Evolutionary conservation across 108 stramenopile species (phyloP).

Genomic region (Epithemia pelagica): DNA sequence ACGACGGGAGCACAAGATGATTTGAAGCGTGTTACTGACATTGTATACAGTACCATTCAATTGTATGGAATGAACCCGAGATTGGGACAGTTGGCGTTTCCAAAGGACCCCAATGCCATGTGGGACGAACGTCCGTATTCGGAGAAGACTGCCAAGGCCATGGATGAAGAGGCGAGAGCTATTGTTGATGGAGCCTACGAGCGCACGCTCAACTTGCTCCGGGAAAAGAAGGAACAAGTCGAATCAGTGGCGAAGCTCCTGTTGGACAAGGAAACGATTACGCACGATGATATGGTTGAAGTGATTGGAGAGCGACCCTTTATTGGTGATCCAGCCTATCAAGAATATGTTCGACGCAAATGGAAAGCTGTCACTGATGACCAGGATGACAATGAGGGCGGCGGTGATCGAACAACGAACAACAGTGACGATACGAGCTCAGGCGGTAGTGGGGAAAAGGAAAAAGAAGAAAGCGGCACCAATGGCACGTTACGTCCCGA

Average conservation of each 20-base stretch:
- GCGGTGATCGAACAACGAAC: not conserved
- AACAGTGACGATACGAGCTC: not conserved
- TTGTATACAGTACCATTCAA: slow-evolving; percentile 91
- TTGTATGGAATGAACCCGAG: slow-evolving; percentile 86
- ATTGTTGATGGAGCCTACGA: slow-evolving; percentile 93
- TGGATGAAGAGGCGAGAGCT: slow-evolving; percentile 92
- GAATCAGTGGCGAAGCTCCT: slow-evolving; percentile 79
- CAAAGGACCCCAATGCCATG: slow-evolving; percentile 74
- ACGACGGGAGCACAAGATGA: slow-evolving; percentile 97
- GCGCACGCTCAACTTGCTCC: slow-evolving; percentile 78
- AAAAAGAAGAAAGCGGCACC: too few species aligned
- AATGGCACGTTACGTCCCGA: not conserved
- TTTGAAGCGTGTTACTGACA: slow-evolving; percentile 89
- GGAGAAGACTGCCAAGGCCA: slow-evolving; percentile 90
- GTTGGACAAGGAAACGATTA: slow-evolving; percentile 96
- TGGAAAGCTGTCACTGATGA: not conserved
- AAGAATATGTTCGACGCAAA: slow-evolving; percentile 69
- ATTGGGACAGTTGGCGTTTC: slow-evolving; percentile 94
- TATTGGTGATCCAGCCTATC: slow-evolving; percentile 70
- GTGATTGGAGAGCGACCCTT: slow-evolving; percentile 91
- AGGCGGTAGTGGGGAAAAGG: not conserved
- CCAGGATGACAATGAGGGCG: not conserved
- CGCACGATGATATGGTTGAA: slow-evolving; percentile 90
- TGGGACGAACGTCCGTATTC: slow-evolving; percentile 90
- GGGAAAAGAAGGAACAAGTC: slow-evolving; percentile 78